Evolutionary conservation across 345 rosid genomes (phyloP).

Genomic region (Citrus maxima): DNA sequence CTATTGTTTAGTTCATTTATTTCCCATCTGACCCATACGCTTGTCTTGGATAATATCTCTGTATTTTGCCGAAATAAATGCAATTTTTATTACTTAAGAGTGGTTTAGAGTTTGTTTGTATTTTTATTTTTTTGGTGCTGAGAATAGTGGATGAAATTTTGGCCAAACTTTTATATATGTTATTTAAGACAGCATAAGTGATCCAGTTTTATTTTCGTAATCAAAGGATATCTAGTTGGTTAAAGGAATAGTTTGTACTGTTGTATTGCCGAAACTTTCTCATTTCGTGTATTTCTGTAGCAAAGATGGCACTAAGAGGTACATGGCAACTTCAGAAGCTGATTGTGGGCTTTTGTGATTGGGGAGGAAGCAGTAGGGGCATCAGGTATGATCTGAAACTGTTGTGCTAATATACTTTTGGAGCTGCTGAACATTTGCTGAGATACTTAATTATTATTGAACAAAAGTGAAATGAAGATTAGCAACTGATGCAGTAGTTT

Average conservation of each 20-base stretch:
- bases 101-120: no score
- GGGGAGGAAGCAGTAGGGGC: conserved; percentile 98
- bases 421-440: no score
- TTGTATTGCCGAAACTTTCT: neutral
- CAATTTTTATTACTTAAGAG: neutral
- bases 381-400: conserved; percentile 47
- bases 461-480: neutral
- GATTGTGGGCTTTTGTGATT: conserved; percentile 73
- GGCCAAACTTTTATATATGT: neutral
- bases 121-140: neutral
- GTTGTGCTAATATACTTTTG: neutral
- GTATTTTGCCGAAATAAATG: neutral
- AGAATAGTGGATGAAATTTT: neutral
- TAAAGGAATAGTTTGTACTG: neutral
- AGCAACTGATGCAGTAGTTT: neutral
- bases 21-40: neutral
- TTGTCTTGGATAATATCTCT: neutral
- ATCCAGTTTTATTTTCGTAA: neutral
- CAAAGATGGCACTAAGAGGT: conserved; percentile 74
- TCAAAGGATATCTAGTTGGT: neutral
- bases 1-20: neutral
- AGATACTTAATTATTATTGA: neutral
- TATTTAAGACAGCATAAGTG: neutral
- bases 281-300: neutral
- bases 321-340: conserved; percentile 89